Base-by-base conservation (phyloP, 345 rosid species). In the Camelina sativa region DNA sequence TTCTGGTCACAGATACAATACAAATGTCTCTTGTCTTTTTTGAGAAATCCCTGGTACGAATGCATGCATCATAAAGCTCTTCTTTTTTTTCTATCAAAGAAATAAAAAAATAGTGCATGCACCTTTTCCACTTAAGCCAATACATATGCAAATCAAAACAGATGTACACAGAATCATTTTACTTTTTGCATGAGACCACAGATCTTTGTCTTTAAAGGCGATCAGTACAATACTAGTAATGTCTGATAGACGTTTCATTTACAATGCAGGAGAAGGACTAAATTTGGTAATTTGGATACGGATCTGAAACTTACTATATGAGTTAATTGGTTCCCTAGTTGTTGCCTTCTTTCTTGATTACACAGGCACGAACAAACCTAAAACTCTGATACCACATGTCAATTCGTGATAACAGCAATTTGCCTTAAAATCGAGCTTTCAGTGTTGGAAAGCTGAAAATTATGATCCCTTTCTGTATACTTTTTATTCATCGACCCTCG, bases 11-110 rank as follows among this genome's bases (percentile, higher is more conserved):
- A 41, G 23, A 7, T 22, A 22, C 61, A 32, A 64, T 30, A 55
- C 71, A 43, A 73, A 41, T 73, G 62, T 54, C 69, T 54, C 7
- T 43, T 43, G 55, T 46, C 20, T 41, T 52, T 65, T 25, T 19
- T 0, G 12, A 44, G 25, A 55, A 44, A 64, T 20, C 17, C 4
- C 55, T 41, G 64, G 64, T 43, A 43, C 62, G 34, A 34, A 65
- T 64, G 69, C 52, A 62, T 62, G 43, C 63, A 58, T 37, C 64
- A 59, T 5, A 35, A 56, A 8, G 30, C 30, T 28, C 30, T 28
- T 4, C 2, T 2, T 9, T 13, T 9, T 13, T 43, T 1, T 15
- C 8, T 8, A 4, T 32, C 38, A 57, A 32, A 32, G n/a, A 28
- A 28, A 55, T 28, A 55, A 32, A 55, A 10, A n/a, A 8, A 9